phyloP scores from a whole-genome alignment of 1,284 basidiomycete genomes.

The Hymenochaete sp. region DNA sequence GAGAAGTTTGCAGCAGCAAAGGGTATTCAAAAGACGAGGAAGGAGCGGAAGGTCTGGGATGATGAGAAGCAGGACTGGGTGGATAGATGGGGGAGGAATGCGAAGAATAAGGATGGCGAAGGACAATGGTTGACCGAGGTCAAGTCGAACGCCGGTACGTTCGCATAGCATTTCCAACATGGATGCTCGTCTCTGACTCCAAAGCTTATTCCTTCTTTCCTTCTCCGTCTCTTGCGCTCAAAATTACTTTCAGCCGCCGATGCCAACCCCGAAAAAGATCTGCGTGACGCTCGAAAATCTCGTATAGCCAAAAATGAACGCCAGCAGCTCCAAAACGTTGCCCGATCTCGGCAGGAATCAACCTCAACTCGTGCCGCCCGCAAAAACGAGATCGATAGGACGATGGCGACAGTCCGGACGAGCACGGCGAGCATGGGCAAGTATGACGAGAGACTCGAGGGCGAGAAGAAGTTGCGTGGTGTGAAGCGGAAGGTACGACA shows the following conservation, averaged over 20 bases:
- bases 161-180: background rate
- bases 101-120: slow-evolving; percentile 85
- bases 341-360: slow-evolving; percentile 42
- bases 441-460: slow-evolving; percentile 84
- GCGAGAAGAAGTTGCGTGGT: slow-evolving; percentile 83
- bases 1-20: slow-evolving; percentile 91
- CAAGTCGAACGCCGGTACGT: slow-evolving; percentile 74
- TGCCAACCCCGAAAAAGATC: slow-evolving; percentile 70
- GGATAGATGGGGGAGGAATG: slow-evolving; percentile 83
- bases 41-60: slow-evolving; percentile 87
- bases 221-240: slow-evolving; percentile 2
- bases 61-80: slow-evolving; percentile 94
- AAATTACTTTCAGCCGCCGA: slow-evolving; percentile 45
- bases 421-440: slow-evolving; percentile 92
- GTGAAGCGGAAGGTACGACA: slow-evolving; percentile 82
- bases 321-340: slow-evolving; percentile 74
- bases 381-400: slow-evolving; percentile 70
- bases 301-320: slow-evolving; percentile 80
- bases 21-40: slow-evolving; percentile 79
- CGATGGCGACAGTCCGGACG: slow-evolving; percentile 68
- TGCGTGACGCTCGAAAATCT: slow-evolving; percentile 71
- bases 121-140: slow-evolving; percentile 92
- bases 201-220: slow-evolving; percentile 18
- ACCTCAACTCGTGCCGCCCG: slow-evolving; percentile 39
- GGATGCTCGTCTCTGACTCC: slow-evolving; percentile 5